phyloP scores from a whole-genome alignment of 768 basidiomycete species.

The Xerocomellus dryophilus region DNA sequence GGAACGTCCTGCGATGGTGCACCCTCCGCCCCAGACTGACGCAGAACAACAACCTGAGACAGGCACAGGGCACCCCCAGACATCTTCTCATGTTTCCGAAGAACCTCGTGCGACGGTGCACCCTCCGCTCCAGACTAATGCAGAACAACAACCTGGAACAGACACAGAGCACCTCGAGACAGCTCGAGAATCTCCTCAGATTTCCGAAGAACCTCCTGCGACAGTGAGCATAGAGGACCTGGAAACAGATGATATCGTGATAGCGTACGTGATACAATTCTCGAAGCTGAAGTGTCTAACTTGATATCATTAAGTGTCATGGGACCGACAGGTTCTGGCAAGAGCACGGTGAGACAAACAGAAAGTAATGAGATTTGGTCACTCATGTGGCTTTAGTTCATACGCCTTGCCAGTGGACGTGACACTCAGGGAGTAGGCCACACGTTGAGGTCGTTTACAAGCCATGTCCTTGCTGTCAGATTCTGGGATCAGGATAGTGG shows the following conservation, averaged over 20 bases:
- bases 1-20: not conserved
- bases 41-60: not conserved
- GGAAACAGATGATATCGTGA: slow-evolving; percentile 5
- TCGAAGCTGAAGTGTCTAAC: not conserved
- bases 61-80: no score
- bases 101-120: not conserved
- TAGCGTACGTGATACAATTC: slow-evolving; percentile 10
- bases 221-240: not conserved
- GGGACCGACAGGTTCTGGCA: slow-evolving; percentile 20
- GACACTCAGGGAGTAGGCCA: slow-evolving; percentile 3
- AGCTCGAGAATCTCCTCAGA: no score
- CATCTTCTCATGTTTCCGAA: not conserved
- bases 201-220: not conserved
- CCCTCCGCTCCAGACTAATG: not conserved
- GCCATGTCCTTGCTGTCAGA: slow-evolving; percentile 2
- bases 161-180: not conserved
- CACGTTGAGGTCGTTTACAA: slow-evolving; percentile 10
- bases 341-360: slow-evolving; percentile 10
- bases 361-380: not conserved
- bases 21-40: not conserved
- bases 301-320: slow-evolving; percentile 8
- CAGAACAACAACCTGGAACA: not conserved
- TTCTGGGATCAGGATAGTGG: slow-evolving; percentile 1
- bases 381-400: slow-evolving; percentile 9
- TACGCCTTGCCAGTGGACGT: slow-evolving; percentile 5